A percentile compares a stretch with the other conserved stretches of the same genome.
These are phyloP conservation scores for Saturnispora silvae DNA, from an alignment of 805 yeast genomes.

Conservation along the genomic window DNA sequence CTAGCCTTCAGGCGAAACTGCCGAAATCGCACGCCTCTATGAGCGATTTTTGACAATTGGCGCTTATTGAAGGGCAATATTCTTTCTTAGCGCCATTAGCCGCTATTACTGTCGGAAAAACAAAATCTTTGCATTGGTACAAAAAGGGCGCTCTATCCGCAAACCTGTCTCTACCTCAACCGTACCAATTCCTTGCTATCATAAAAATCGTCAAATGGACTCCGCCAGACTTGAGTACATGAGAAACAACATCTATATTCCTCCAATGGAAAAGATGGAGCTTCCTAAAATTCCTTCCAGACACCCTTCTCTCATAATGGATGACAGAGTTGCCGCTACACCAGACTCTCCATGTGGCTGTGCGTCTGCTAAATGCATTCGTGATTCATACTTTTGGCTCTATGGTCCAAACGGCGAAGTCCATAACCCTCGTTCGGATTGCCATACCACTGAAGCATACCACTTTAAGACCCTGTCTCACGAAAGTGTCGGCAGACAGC, in stretches of 20 bases:
- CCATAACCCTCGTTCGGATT: conserved; percentile 16
- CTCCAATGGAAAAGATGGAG: conserved; percentile 15
- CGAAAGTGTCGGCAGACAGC: conserved; percentile 17
- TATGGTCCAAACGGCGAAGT: conserved; percentile 28
- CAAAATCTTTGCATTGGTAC: not conserved
- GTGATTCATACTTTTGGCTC: conserved; percentile 27
- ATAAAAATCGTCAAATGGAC: conserved; percentile 19
- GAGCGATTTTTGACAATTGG: no score
- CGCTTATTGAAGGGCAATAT: not conserved
- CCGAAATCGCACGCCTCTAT: no score
- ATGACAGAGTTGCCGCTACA: conserved; percentile 20
- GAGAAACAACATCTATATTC: conserved; percentile 26
- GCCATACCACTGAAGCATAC: conserved; percentile 22
- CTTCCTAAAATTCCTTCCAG: conserved; percentile 23
- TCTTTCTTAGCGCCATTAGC: conserved; percentile 3
- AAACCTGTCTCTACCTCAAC: no score
- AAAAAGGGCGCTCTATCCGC: no score
- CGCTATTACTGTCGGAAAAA: conserved; percentile 2
- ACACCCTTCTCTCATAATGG: conserved; percentile 28
- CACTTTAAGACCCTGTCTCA: conserved; percentile 21
- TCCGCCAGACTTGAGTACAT: conserved; percentile 22
- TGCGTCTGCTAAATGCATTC: conserved; percentile 25
- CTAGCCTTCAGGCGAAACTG: no score
- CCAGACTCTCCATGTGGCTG: conserved; percentile 26
- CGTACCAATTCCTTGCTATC: not conserved